These are phyloP conservation scores for Neofusicoccum ribis DNA, from an alignment of 2,329 filamentous ascomycete species.

Conservation along the genomic window DNA sequence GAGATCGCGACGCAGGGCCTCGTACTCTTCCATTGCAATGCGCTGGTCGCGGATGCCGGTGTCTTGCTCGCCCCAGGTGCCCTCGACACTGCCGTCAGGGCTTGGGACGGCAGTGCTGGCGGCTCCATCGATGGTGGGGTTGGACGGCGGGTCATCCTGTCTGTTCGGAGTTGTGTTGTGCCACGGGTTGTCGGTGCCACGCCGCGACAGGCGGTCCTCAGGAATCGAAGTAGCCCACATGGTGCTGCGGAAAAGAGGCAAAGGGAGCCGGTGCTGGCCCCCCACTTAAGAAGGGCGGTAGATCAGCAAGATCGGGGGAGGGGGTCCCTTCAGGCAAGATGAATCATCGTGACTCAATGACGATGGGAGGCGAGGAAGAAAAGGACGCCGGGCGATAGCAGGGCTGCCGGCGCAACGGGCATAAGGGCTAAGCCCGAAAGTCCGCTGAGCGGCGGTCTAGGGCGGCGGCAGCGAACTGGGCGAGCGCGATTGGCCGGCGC, in stretches of 20 bases:
- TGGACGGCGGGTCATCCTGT: conserved; percentile 24
- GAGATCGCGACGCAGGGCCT: conserved; percentile 58
- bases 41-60: conserved; percentile 54
- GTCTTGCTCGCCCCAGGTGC: conserved; percentile 65
- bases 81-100: conserved; percentile 40
- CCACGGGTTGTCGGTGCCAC: conserved; percentile 34
- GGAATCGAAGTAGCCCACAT: conserved; percentile 28
- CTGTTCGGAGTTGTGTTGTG: conserved; percentile 30
- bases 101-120: conserved; percentile 21
- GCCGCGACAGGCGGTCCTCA: conserved; percentile 6
- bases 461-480: background rate
- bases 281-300: background rate
- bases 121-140: conserved; percentile 5
- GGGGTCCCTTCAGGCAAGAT: background rate
- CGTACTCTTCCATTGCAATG: conserved; percentile 60
- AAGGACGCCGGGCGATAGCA: background rate
- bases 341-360: too few relatives aligned
- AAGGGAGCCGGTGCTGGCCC: background rate
- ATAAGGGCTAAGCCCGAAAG: conserved; percentile 15
- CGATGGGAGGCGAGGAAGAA: background rate
- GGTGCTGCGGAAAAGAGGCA: background rate
- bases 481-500: background rate
- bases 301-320: background rate
- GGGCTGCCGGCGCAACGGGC: background rate
- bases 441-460: background rate